These are phyloP conservation scores for Rhodomyrtus psidioides DNA, from an alignment of 441 rosid species.

Conservation along the genomic window DNA sequence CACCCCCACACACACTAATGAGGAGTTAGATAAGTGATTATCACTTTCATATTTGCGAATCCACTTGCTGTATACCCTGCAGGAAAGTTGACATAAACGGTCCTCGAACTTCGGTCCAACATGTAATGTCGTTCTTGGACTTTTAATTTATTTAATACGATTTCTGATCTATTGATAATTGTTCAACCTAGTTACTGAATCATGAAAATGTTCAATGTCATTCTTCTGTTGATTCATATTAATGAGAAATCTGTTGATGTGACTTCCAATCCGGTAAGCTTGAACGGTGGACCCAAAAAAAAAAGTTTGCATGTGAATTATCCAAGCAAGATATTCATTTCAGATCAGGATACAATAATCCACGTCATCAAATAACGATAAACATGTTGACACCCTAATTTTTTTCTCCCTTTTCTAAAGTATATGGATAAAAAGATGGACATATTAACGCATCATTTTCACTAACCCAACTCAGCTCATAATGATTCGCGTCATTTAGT, in stretches of 20 bases:
- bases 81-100: background rate
- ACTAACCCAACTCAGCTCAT: no score
- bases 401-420: background rate
- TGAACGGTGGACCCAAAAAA: accelerated
- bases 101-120: background rate
- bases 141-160: background rate
- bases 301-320: background rate
- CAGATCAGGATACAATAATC: background rate
- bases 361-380: background rate
- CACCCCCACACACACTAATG: background rate
- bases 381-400: background rate
- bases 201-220: background rate
- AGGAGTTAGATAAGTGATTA: background rate
- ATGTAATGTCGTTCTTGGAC: accelerated
- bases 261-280: background rate
- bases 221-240: background rate
- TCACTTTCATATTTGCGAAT: background rate
- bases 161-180: background rate
- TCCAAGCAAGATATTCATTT: background rate
- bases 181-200: background rate
- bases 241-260: accelerated
- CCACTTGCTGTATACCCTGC: background rate
- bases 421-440: no score
- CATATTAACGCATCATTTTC: background rate
- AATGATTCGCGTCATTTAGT: background rate